Evolutionary conservation across 768 basidiomycete species (phyloP), one percentile per base, ranked within the genome.

Genomic region (Suillus fuscotomentosus): DNA sequence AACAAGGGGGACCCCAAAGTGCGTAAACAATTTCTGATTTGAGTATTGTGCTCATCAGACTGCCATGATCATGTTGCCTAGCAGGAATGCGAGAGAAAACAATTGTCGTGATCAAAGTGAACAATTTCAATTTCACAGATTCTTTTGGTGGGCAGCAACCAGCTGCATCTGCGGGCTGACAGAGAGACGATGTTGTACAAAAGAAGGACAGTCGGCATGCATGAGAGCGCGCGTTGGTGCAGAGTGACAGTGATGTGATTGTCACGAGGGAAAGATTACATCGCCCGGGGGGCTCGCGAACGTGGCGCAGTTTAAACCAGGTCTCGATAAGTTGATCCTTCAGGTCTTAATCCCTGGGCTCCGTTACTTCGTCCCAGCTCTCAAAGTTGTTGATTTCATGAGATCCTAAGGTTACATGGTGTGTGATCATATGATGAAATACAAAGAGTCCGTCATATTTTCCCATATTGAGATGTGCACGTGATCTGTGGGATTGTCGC

Each of bases 361-460:
- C 87, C 86, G 17, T 89, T 88, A 65, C 75, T 87, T 48, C 47
- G 84, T 86, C 6, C 86, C 85, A 20, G 83, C 82, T 13, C 70
- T 88, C 67, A 71, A 86, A 13, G 83, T 85, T 14, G 31, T 63
- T 83, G 20, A 77, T 88, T 56, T 83, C 85, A 11, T 22, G 80
- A 80, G 62, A 67, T 83, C 51, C 17, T 11, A 31, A 27, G 5
- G 24, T 24, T 50, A 50, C 50, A 5, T 24, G 24, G 20, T 53
- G 31, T n/a, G 31, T 31, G 31, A 47, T 47, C 10, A n/a, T 20
- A 20, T 54, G 53, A 53, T 31, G 51, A 17, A 31, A 55, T 31
- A 31, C 31, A 31, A 31, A 31, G 31, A 31, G 31, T 6, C 5
- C 5, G 5, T 31, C 31, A 31, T 31, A 6, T 31, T 31, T 31